Base-by-base conservation (phyloP, 2,329 filamentous ascomycete genomes). In the Botrytis pseudocinerea region DNA sequence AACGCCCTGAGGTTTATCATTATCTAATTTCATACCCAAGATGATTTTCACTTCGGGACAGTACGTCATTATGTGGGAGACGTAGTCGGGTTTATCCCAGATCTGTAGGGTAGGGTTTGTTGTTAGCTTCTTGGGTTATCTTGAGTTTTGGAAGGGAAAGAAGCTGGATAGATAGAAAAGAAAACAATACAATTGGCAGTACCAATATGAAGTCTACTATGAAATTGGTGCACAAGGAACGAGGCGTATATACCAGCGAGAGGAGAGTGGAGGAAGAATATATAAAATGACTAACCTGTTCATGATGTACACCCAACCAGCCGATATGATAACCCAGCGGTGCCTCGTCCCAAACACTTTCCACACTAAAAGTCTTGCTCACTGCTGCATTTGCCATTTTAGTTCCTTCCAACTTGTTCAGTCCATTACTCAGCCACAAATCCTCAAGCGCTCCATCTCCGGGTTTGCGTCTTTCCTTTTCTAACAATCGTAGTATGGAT, bases 31-130 rank as follows among this genome's bases (percentile, higher is more conserved):
- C 87, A 89, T 89, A 60, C 86, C 84, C 82, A 88, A 83, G 73
- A 88, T 85, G 78, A 89, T 82, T 75, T 82, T 84, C 32, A 89
- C 78, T 79, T 89, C 87, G 2, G 87, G 87, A 75, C 87, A 89
- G 79, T 89, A 89, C 28, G 85, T 81, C 75, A 87, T 85, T 38
- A 88, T 87, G 70, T 82, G 79, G 75, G 84, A 82, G 48, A 87
- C 82, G 74, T 83, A 81, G 2, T 76, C 77, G 2, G 79, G 80
- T 68, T 85, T 80, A 73, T 83, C 83, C 87, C 87, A 89, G 25
- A 88, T 83, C 4, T 78, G 22, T 7, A 2, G 12, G 12, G 80
- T 82, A 28, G 82, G 77, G 2, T 79, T 35, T 80, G 75, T 5
- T 73, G 77, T 60, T 20, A 71, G 70, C 44, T 57, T 32, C 12